Evolutionary conservation across 2,329 filamentous ascomycete species (phyloP).

Genomic region (Xylaria multiplex): DNA sequence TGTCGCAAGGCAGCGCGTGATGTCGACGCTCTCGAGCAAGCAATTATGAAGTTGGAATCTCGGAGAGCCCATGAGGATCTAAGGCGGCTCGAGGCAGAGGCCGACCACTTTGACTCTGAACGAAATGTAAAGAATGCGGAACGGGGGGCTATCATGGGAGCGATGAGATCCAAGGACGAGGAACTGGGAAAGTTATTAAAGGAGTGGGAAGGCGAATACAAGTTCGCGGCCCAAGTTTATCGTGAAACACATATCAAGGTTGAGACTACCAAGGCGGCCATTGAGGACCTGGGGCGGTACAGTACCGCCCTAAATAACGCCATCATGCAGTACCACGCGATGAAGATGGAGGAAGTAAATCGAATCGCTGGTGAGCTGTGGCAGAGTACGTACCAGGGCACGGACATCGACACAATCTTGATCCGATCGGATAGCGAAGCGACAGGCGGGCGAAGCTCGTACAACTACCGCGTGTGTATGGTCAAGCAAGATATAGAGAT

Average conservation of each 20-base stretch:
- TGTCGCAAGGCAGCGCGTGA: conserved; percentile 80
- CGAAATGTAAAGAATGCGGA: conserved; percentile 77
- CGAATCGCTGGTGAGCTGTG: conserved; percentile 94
- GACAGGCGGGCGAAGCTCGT: conserved; percentile 76
- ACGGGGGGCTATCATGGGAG: conserved; percentile 77
- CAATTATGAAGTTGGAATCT: conserved; percentile 78
- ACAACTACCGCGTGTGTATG: conserved; percentile 99
- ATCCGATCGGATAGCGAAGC: conserved; percentile 92
- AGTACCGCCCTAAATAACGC: conserved; percentile 88
- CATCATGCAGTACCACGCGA: conserved; percentile 93
- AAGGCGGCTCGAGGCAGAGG: conserved; percentile 76
- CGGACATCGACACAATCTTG: conserved; percentile 94
- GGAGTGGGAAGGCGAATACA: conserved; percentile 89
- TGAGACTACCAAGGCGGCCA: conserved; percentile 89
- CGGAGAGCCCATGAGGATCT: conserved; percentile 87
- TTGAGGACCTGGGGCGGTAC: conserved; percentile 89
- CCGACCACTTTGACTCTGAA: conserved; percentile 71
- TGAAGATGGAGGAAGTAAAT: conserved; percentile 99
- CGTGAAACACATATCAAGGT: conserved; percentile 90
- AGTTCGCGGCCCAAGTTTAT: conserved; percentile 81
- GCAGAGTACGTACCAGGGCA: conserved; percentile 95
- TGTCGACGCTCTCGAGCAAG: conserved; percentile 71
- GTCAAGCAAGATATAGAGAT: conserved; percentile 96
- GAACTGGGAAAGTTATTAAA: conserved; percentile 76
- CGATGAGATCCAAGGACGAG: conserved; percentile 85